phyloP scores from a whole-genome alignment of 2,329 filamentous ascomycete genomes.

The Monosporascus sp. region DNA sequence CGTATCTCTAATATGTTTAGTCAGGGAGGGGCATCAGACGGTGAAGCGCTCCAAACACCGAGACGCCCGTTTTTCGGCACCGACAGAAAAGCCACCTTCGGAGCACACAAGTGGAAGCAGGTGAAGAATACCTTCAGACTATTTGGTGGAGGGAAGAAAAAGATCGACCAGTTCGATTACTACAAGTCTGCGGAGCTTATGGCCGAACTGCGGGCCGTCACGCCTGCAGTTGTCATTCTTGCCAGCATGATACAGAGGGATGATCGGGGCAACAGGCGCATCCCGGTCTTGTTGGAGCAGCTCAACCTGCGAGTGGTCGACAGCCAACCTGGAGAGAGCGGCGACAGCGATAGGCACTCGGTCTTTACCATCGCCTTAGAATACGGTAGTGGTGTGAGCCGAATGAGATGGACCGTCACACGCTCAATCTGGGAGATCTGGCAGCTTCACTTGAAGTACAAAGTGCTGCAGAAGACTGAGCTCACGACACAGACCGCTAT shows the following conservation, averaged over 20 bases:
- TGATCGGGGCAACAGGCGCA: constrained; percentile 90
- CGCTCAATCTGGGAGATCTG: constrained; percentile 84
- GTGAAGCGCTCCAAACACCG: constrained; percentile 50
- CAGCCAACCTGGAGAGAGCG: constrained; percentile 64
- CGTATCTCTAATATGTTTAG: constrained; percentile 60
- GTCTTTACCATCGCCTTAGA: constrained; percentile 90
- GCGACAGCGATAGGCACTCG: constrained; percentile 63
- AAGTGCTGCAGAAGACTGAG: constrained; percentile 77
- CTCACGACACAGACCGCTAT: constrained; percentile 69
- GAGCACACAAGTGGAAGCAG: constrained; percentile 84
- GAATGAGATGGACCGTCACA: constrained; percentile 95
- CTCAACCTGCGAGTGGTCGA: constrained; percentile 84
- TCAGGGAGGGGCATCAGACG: constrained; percentile 60
- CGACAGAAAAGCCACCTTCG: constrained; percentile 68
- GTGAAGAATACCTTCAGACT: constrained; percentile 84
- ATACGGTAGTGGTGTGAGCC: constrained; percentile 89
- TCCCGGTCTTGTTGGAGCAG: constrained; percentile 92
- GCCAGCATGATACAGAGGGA: constrained; percentile 98
- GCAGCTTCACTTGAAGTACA: constrained; percentile 91
- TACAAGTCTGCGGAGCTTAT: constrained; percentile 94
- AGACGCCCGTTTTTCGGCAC: constrained; percentile 54
- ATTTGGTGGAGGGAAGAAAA: constrained; percentile 63
- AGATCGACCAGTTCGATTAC: constrained; percentile 85
- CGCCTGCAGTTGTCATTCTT: constrained; percentile 87
- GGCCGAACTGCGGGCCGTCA: constrained; percentile 88